Conservation (phyloP, 2,329 filamentous ascomycete genomes). For the Claviceps cyperi region DNA sequence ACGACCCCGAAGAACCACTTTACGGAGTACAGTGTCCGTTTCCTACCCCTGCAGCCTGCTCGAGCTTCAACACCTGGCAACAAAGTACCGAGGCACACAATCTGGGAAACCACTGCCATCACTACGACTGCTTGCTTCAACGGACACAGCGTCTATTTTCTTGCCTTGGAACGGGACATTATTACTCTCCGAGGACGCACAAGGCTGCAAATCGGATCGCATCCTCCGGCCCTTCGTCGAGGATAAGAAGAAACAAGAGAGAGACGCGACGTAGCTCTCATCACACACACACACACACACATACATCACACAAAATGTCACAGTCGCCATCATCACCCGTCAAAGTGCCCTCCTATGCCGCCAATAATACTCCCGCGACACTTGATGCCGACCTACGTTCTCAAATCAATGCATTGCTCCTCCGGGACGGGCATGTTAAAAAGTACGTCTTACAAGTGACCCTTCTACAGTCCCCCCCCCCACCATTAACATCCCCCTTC, state of each 20-base stretch:
- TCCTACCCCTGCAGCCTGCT: not conserved
- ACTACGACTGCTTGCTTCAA: not conserved
- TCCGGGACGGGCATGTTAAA: slow-evolving; percentile 43
- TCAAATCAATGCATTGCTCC: slow-evolving; percentile 43
- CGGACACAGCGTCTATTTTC: not conserved
- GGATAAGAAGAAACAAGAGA: not conserved
- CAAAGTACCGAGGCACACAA: not conserved
- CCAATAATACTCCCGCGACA: slow-evolving; percentile 42
- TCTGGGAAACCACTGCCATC: not conserved
- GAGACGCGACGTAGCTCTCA: not conserved
- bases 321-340: slow-evolving; percentile 38
- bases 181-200: not conserved
- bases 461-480: not conserved
- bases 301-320: slow-evolving; percentile 21
- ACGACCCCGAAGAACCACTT: not conserved
- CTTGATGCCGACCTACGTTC: slow-evolving; percentile 48
- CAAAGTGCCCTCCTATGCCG: slow-evolving; percentile 45
- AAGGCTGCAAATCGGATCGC: not conserved
- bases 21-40: not conserved
- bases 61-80: not conserved
- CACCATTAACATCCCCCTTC: not conserved
- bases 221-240: not conserved
- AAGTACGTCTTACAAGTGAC: slow-evolving; percentile 28
- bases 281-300: slow-evolving; percentile 1
- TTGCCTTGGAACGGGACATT: not conserved